These are phyloP conservation scores for Tolypocladium inflatum DNA, from an alignment of 2,329 filamentous ascomycete species.

Conservation along the genomic window DNA sequence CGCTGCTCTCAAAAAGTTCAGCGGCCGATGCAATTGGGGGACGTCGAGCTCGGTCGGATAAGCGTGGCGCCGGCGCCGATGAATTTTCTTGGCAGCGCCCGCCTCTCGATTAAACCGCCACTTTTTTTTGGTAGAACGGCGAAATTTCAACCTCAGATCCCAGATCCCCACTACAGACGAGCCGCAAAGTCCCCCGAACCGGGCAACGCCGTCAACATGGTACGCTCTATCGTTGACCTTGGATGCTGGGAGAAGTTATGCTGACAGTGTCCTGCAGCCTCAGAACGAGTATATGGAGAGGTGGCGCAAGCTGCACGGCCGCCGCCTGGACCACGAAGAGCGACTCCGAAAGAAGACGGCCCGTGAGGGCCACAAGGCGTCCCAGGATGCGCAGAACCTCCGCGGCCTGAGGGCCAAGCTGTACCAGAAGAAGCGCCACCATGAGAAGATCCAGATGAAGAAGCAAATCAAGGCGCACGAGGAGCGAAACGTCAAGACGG, in stretches of 20 bases:
- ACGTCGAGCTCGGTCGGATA: slow-evolving; percentile 21
- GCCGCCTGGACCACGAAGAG: slow-evolving; percentile 70
- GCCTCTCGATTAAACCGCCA: background rate
- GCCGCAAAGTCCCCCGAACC: background rate
- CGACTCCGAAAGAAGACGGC: slow-evolving; percentile 77
- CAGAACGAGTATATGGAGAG: slow-evolving; percentile 75
- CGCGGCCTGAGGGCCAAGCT: slow-evolving; percentile 87
- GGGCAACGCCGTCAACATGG: slow-evolving; percentile 19
- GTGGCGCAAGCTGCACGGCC: slow-evolving; percentile 49
- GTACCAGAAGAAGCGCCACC: slow-evolving; percentile 84
- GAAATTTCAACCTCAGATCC: slow-evolving; percentile 6
- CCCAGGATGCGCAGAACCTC: slow-evolving; percentile 86
- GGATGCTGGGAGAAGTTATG: background rate
- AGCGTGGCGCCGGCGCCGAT: slow-evolving; percentile 23
- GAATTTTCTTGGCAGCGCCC: background rate
- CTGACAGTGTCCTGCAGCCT: slow-evolving; percentile 40
- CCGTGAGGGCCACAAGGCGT: slow-evolving; percentile 80
- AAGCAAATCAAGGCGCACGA: slow-evolving; percentile 93
- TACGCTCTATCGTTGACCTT: slow-evolving; percentile 9
- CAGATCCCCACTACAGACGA: background rate
- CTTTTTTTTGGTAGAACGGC: slow-evolving; percentile 6
- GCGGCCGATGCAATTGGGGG: background rate
- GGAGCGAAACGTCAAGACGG: slow-evolving; percentile 89
- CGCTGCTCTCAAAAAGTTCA: slow-evolving; percentile 8
- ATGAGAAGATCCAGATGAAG: slow-evolving; percentile 98